Base-by-base conservation (phyloP, 2,329 filamentous ascomycete species). In the Neopestalotiopsis sp. region DNA sequence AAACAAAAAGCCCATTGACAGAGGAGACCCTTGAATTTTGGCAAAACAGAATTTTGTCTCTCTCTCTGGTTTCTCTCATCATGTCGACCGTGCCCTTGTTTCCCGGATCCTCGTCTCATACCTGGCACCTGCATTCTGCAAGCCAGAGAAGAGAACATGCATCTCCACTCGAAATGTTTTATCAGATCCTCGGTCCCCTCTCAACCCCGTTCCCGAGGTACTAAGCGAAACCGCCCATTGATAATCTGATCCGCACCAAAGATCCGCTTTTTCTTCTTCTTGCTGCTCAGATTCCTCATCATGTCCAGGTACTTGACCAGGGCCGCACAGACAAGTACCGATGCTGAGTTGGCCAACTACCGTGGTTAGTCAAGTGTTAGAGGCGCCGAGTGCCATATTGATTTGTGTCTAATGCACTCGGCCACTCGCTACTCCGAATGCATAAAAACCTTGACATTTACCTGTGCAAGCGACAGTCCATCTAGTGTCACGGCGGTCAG, bases 181-280 rank as follows among this genome's bases (percentile, higher is more conserved):
- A 63, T 63, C 61, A 63, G 61, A 63, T 63, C 61, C 58, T 61
- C 58, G 58, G 58, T 61, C 30, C 24, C 20, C 58, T 34, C 24
- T 34, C 30, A 24, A 24, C 56, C 56, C 28, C 53, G 12, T 14
- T 30, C 56, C 56, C 20, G n/a, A 58, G 28, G 28, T 24, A 24
- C 24, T 34, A 61, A 61, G 58, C 58, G 58, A 61, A 34, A 58
- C 58, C 58, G 38, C 61, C 24, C 34, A 34, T 63, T 28, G 24
- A 28, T 28, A 42, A 63, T 63, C 61, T 24, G 61, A 63, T 63
- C 61, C 61, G 61, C 61, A 63, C 61, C 38, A 45, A 28, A 28
- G 61, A 34, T 63, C 61, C 61, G 61, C 38, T 40, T 42, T 45
- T 63, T 45, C 42, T 17, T 28, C 24, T 28, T 28, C 24, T 28